Percentiles rank a stretch among this genome's conserved stretches.
These are phyloP conservation scores for Suhomyces maxii DNA, from an alignment of 1,139 yeast species.

Conservation along the genomic window DNA sequence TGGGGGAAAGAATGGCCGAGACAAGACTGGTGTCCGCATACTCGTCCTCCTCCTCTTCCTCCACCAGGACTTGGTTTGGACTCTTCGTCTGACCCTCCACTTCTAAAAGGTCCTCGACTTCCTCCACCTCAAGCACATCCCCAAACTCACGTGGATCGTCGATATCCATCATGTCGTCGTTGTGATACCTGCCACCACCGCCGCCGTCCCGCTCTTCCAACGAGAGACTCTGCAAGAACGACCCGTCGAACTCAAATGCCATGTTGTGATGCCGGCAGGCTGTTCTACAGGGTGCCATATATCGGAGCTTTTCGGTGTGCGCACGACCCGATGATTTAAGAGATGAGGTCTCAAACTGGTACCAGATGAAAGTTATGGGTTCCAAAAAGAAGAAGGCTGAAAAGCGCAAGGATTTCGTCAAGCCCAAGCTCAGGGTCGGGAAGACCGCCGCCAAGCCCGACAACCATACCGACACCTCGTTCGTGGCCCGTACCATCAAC, in stretches of 20 bases:
- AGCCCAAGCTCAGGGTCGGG: constrained; percentile 86
- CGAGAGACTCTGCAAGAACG: background rate
- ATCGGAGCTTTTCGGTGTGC: background rate
- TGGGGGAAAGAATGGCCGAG: constrained; percentile 30
- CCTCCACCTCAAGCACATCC: background rate
- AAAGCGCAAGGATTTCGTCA: constrained; percentile 72
- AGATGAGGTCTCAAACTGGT: background rate
- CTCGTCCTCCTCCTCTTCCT: no score
- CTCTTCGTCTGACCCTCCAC: background rate
- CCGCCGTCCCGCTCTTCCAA: background rate
- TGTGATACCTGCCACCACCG: background rate
- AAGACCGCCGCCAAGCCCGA: constrained; percentile 69
- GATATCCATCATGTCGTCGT: constrained; percentile 18
- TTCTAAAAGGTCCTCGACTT: background rate
- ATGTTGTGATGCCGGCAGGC: background rate
- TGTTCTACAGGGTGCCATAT: background rate
- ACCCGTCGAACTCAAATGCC: background rate
- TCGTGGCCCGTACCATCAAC: constrained; percentile 70
- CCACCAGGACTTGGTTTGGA: no score
- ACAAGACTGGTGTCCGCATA: constrained; percentile 1
- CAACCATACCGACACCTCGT: constrained; percentile 83
- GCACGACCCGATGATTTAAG: background rate
- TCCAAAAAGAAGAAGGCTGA: constrained; percentile 62
- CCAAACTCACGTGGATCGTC: constrained; percentile 11
- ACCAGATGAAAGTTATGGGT: constrained; percentile 36